phyloP scores from a whole-genome alignment of 352 stramenopile species.

The Globisporangium splendens region DNA sequence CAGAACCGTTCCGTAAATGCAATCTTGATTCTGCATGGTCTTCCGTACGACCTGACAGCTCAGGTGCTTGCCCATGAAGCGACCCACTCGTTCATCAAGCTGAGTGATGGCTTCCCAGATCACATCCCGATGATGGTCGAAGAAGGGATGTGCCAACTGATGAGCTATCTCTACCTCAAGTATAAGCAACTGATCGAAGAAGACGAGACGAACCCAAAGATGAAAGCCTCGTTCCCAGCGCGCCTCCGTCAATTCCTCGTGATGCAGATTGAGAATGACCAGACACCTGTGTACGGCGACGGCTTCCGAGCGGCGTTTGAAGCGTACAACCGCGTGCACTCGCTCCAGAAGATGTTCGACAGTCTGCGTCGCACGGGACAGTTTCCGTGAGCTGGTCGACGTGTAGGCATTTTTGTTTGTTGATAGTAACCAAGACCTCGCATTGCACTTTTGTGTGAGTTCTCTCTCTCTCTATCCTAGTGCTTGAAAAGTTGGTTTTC shows the following conservation, averaged over 20 bases:
- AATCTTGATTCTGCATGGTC: conserved; percentile 67
- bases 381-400: conserved; percentile 28
- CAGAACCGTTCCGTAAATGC: conserved; percentile 66
- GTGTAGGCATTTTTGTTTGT: too few relatives aligned
- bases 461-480: neutral
- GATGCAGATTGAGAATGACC: conserved; percentile 56
- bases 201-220: conserved; percentile 23
- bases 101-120: conserved; percentile 65
- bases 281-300: conserved; percentile 59
- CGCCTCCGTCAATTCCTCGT: conserved; percentile 63
- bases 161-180: conserved; percentile 74
- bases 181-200: conserved; percentile 59
- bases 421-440: too few relatives aligned
- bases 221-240: conserved; percentile 32
- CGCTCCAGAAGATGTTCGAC: conserved; percentile 65
- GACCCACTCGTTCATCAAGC: conserved; percentile 72
- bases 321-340: conserved; percentile 62
- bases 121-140: conserved; percentile 46
- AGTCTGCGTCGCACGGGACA: conserved; percentile 36
- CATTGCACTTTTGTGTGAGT: too few relatives aligned
- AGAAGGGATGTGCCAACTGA: conserved; percentile 73
- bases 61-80: conserved; percentile 71
- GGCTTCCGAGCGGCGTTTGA: conserved; percentile 60
- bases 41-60: conserved; percentile 69
- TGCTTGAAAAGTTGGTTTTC: neutral